These are phyloP conservation scores for Stropharia rugosoannulata DNA, from an alignment of 768 basidiomycete species.

Conservation along the genomic window DNA sequence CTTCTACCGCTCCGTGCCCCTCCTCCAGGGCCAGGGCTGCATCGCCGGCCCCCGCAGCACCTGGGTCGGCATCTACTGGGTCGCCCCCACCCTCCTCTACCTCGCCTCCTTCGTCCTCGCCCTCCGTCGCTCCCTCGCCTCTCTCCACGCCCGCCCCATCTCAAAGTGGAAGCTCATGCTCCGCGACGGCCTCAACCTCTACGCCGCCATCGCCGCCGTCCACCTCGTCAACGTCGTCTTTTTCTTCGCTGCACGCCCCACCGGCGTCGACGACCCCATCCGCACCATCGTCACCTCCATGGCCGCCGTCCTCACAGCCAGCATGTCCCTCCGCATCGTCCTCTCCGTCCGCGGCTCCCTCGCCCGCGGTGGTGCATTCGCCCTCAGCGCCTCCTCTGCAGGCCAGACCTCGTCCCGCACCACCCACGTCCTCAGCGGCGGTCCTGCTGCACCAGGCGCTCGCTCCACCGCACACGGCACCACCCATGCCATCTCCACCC, in stretches of 20 bases:
- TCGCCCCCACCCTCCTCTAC: constrained; percentile 72
- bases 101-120: constrained; percentile 65
- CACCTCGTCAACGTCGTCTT: constrained; percentile 84
- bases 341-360: constrained; percentile 80
- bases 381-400: constrained; percentile 44
- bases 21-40: constrained; percentile 76
- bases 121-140: constrained; percentile 55
- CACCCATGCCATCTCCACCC: constrained; percentile 21
- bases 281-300: constrained; percentile 82
- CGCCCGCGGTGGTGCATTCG: constrained; percentile 68
- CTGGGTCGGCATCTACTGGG: constrained; percentile 90
- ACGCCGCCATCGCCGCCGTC: constrained; percentile 76
- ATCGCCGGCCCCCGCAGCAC: constrained; percentile 78
- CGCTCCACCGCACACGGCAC: constrained; percentile 41
- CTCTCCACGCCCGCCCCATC: constrained; percentile 56
- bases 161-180: constrained; percentile 86
- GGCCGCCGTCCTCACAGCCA: constrained; percentile 84
- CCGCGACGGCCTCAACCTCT: constrained; percentile 85
- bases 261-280: constrained; percentile 60
- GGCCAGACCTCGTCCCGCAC: constrained; percentile 43
- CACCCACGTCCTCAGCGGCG: constrained; percentile 45
- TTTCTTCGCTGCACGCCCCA: constrained; percentile 82
- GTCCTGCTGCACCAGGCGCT: constrained; percentile 23
- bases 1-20: constrained; percentile 77
- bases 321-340: constrained; percentile 86